Conservation (phyloP, 768 basidiomycete genomes). For the Rhodotorula toruloides region DNA sequence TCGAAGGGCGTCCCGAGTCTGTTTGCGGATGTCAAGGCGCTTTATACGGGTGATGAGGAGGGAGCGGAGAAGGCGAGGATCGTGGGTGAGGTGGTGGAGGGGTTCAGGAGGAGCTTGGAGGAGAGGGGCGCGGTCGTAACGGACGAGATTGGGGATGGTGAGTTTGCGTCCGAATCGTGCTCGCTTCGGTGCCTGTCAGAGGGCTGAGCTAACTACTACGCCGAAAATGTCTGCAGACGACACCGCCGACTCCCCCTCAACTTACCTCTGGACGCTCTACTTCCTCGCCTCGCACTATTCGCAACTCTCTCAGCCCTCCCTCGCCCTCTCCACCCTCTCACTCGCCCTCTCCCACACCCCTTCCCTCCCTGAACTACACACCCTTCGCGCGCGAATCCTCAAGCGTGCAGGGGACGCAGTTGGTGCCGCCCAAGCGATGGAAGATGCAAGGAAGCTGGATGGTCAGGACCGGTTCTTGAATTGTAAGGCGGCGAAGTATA, state of each 20-base stretch:
- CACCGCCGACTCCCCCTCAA: constrained; percentile 61
- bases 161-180: not conserved
- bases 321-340: constrained; percentile 61
- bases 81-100: constrained; percentile 66
- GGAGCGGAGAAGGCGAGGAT: constrained; percentile 60
- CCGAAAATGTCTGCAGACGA: constrained; percentile 17
- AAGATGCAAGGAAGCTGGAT: constrained; percentile 77
- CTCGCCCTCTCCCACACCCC: constrained; percentile 77
- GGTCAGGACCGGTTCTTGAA: constrained; percentile 94
- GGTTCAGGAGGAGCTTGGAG: constrained; percentile 24
- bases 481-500: constrained; percentile 86
- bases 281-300: constrained; percentile 75
- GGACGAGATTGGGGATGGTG: constrained; percentile 10
- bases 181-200: not conserved
- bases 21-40: constrained; percentile 81
- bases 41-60: constrained; percentile 55
- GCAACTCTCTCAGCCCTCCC: not conserved
- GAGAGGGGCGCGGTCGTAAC: constrained; percentile 37
- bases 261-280: constrained; percentile 90
- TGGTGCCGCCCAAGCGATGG: constrained; percentile 68
- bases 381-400: constrained; percentile 71
- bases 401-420: constrained; percentile 77
- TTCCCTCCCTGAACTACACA: constrained; percentile 82
- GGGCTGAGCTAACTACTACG: not conserved
- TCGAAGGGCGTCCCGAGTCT: constrained; percentile 85